Base-by-base conservation (phyloP, 2,329 filamentous ascomycete species). In the Fusarium mangiferae region DNA sequence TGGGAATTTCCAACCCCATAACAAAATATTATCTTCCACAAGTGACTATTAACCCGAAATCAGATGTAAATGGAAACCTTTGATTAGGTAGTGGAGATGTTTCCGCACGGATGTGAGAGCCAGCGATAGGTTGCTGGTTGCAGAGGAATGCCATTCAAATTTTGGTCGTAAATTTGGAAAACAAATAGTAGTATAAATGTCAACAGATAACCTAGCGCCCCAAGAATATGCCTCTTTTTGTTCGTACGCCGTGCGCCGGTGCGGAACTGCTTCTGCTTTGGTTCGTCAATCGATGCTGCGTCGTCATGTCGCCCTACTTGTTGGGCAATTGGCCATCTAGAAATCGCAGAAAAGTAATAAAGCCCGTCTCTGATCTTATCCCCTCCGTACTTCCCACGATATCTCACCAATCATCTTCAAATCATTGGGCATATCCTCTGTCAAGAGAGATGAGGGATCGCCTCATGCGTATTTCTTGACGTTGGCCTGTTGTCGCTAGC, bases 231-330 rank as follows among this genome's bases (percentile, higher is more conserved):
- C 80, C 79, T 80, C 74, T 79, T 80, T 81, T 81, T 78, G 77
- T 81, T 78, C 77, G 77, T 82, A 80, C 82, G 81, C 82, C 82
- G 80, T 83, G 82, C 82, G 82, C 82, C 82, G 78, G 75, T 81
- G 77, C 78, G 79, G 78, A 79, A 78, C 77, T 79, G 75, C 75
- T 73, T 78, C 75, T 78, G 72, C 73, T 79, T 75, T 78, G 69
- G 74, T 80, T 81, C 76, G 77, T 80, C 73, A 75, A 78, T 77
- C 72, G 75, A 81, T 80, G 80, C 77, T 80, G 77, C 78, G 76
- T 81, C 75, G 75, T 78, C 73, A 77, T 78, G 74, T 78, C 68
- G 78, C 73, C 74, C 76, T 77, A 54, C 58, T 76, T 54, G 67
- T 78, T 63, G 75, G 70, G 77, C 68, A 70, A 64, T 69, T 73